Base-by-base conservation (phyloP, 305 asterid genomes). In the Petunia hybrid region DNA sequence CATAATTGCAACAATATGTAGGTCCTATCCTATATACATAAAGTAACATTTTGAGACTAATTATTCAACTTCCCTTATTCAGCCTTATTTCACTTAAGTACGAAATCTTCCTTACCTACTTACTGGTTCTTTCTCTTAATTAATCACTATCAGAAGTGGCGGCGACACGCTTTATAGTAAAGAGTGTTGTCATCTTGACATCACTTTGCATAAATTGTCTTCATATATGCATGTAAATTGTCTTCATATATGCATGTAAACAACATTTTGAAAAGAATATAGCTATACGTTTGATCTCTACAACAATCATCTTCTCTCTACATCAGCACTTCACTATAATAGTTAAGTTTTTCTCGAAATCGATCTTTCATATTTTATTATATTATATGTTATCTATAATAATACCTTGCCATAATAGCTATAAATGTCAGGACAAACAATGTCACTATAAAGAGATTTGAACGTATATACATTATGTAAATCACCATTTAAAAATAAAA, bases 91-190 rank as follows among this genome's bases (percentile, higher is more conserved):
- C 43, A 48, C 62, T 71, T 71, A 41, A 48, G 12, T 12, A 48
- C 6, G 13, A 71, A 48, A 71, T 71, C 43, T 48, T 71, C 35
- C 35, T 12, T 31, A 10, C 35, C 12, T 10, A 12, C 6, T 12
- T 71, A 46, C 6, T 71, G 78, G 45, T 71, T 71, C 45, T 48
- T 70, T 22, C 42, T 41, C 8, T 70, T 70, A 70, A 70, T 31
- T 70, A 70, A 51, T 70, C 60, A 46, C 8, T 36, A 4, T 46
- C 12, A 10, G 31, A 16, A 13, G 4, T 42, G 38, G 51, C 9
- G 38, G 64, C n/a, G 13, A 66, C 22, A 9, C 41, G 7, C 39
- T 16, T 69, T 43, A 22, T 22, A 22, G 31, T 22, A 22, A 69
- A 69, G 8, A 8, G 40, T 31, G 31, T 4, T 65, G n/a, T 67